phyloP scores from a whole-genome alignment of 805 yeast species.

The Cephaloascus fragrans region DNA sequence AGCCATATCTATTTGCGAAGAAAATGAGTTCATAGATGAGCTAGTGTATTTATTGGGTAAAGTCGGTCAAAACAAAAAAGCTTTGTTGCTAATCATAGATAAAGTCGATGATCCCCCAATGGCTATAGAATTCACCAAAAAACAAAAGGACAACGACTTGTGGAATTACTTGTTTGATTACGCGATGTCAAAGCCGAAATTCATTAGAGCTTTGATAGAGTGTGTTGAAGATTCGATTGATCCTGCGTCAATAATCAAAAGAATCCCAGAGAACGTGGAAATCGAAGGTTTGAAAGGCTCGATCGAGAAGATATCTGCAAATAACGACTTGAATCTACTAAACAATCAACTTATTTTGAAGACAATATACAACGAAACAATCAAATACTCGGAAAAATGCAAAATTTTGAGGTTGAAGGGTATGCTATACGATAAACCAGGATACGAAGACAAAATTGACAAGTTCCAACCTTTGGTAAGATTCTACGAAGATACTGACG shows the following conservation, averaged over 20 bases:
- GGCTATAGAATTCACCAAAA: slow-evolving; percentile 73
- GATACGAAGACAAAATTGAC: slow-evolving; percentile 3
- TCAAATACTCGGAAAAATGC: slow-evolving; percentile 18
- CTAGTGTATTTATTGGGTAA: slow-evolving; percentile 74
- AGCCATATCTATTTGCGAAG: slow-evolving; percentile 62
- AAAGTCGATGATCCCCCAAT: slow-evolving; percentile 67
- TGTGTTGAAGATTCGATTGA: slow-evolving; percentile 55
- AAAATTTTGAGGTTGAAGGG: slow-evolving; percentile 21
- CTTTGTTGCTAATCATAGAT: slow-evolving; percentile 68
- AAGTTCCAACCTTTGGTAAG: slow-evolving; percentile 10
- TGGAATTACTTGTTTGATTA: slow-evolving; percentile 71
- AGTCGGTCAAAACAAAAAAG: slow-evolving; percentile 71
- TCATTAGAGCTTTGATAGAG: slow-evolving; percentile 65
- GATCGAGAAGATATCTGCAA: slow-evolving; percentile 50
- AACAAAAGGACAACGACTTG: slow-evolving; percentile 59
- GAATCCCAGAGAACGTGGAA: slow-evolving; percentile 51
- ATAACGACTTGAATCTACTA: slow-evolving; percentile 41
- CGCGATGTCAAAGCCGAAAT: slow-evolving; percentile 65
- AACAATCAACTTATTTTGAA: slow-evolving; percentile 47
- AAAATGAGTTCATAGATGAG: slow-evolving; percentile 48
- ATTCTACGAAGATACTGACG: slow-evolving; percentile 2
- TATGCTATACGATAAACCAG: slow-evolving; percentile 12
- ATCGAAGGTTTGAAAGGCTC: slow-evolving; percentile 59
- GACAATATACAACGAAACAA: slow-evolving; percentile 45
- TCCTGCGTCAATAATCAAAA: slow-evolving; percentile 57